Conservation (phyloP, 805 yeast species). For the Kodamaea hsintzibuensis region DNA sequence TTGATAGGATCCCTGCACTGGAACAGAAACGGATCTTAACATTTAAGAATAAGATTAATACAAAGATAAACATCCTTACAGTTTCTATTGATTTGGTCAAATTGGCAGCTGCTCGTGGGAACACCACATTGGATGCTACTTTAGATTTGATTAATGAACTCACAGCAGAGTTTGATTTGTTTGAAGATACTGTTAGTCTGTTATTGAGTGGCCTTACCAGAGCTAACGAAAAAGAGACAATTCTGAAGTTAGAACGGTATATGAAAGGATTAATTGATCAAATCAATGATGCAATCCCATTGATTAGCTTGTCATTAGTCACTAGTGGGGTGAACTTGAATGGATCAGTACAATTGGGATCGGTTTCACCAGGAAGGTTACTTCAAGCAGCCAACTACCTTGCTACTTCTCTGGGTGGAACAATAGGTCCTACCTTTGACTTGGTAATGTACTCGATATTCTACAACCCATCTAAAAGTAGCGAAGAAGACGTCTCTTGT, state of each 20-base stretch:
- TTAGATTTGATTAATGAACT: constrained; percentile 55
- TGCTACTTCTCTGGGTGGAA: constrained; percentile 16
- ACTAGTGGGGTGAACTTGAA: constrained; percentile 67
- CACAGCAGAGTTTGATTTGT: constrained; percentile 56
- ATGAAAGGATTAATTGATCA: constrained; percentile 49
- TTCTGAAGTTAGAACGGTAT: constrained; percentile 47
- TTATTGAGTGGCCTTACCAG: constrained; percentile 34
- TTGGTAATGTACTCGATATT: constrained; percentile 63
- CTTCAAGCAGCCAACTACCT: constrained; percentile 60
- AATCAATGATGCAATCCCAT: constrained; percentile 69
- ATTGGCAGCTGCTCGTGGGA: constrained; percentile 61
- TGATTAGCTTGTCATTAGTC: constrained; percentile 61
- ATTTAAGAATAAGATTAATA: constrained; percentile 47
- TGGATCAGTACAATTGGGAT: constrained; percentile 44
- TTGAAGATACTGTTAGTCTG: constrained; percentile 49
- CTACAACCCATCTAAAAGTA: constrained; percentile 51
- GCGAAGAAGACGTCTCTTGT: constrained; percentile 31
- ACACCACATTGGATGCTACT: constrained; percentile 56
- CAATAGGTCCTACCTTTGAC: constrained; percentile 59
- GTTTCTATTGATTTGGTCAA: constrained; percentile 69
- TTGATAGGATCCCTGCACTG: constrained; percentile 55
- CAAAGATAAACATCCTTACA: constrained; percentile 60
- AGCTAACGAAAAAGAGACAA: constrained; percentile 36
- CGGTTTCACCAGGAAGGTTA: constrained; percentile 63
- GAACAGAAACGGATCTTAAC: constrained; percentile 48